Percentiles rank a stretch among this genome's conserved stretches.
Conservation (phyloP, 495 filamentous ascomycete genomes). For the Aspergillus diversus region DNA sequence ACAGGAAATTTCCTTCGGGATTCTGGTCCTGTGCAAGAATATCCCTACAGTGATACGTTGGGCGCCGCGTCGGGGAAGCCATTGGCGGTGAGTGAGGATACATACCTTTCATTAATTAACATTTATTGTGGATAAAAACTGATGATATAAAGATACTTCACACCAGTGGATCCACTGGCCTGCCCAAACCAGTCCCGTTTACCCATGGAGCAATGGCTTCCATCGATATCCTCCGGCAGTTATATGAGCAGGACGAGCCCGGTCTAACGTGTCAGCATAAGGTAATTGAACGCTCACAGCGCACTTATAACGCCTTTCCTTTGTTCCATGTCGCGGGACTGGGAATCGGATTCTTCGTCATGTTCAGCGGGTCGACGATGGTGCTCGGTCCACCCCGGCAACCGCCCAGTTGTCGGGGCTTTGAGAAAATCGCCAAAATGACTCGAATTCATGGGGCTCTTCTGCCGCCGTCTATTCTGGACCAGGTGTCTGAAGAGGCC, state of each 20-base stretch:
- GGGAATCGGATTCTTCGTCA: neutral
- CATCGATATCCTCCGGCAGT: neutral
- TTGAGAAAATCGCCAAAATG: neutral
- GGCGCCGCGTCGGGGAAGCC: neutral
- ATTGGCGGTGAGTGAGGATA: slow-evolving; percentile 1
- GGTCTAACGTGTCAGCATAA: neutral
- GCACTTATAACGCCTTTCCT: slow-evolving; percentile 12
- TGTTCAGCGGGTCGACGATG: slow-evolving; percentile 9
- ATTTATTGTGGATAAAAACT: neutral
- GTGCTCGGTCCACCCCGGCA: slow-evolving; percentile 13
- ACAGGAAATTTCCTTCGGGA: slow-evolving; percentile 6
- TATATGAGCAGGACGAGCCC: neutral
- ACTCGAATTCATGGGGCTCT: neutral
- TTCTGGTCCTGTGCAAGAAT: neutral
- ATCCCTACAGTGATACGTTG: slow-evolving; percentile 17
- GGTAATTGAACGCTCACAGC: slow-evolving; percentile 1
- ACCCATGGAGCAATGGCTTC: slow-evolving; percentile 14
- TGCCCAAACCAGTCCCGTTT: slow-evolving; percentile 40
- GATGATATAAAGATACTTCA: slow-evolving; percentile 29
- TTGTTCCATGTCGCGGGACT: slow-evolving; percentile 22
- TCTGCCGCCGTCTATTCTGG: neutral
- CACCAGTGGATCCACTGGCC: slow-evolving; percentile 46
- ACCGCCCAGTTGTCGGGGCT: slow-evolving; percentile 23
- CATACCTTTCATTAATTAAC: neutral
- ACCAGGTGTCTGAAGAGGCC: neutral